phyloP scores from a whole-genome alignment of 768 basidiomycete genomes.

The Cystobasidium onofrii region DNA sequence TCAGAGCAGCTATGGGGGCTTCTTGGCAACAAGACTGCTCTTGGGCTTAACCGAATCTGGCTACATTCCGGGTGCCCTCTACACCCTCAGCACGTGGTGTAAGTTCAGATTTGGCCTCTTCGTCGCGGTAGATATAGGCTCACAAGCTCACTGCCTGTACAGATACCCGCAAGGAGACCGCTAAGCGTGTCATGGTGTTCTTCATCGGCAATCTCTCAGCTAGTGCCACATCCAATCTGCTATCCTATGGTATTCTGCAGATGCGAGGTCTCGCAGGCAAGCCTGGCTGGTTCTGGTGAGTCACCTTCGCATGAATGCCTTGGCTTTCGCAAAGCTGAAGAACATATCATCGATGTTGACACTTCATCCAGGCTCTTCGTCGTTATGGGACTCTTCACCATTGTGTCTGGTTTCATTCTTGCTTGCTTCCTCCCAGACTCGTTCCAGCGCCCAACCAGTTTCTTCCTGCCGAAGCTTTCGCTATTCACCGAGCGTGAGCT shows the following conservation, averaged over 20 bases:
- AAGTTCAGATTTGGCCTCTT: slow-evolving; percentile 28
- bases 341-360: background rate
- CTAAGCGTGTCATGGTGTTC: slow-evolving; percentile 40
- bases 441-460: slow-evolving; percentile 32
- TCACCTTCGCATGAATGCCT: background rate
- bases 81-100: slow-evolving; percentile 37
- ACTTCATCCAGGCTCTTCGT: background rate
- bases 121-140: slow-evolving; percentile 16
- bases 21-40: slow-evolving; percentile 41
- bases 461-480: slow-evolving; percentile 37
- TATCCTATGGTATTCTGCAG: slow-evolving; percentile 42
- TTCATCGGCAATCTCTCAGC: slow-evolving; percentile 42
- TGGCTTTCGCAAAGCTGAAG: background rate
- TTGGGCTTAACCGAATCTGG: slow-evolving; percentile 42
- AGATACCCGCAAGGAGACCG: slow-evolving; percentile 42
- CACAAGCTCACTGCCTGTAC: slow-evolving; percentile 36
- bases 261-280: slow-evolving; percentile 30
- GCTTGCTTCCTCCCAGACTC: slow-evolving; percentile 42
- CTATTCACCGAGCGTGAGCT: slow-evolving; percentile 40
- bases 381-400: slow-evolving; percentile 41
- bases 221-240: slow-evolving; percentile 38
- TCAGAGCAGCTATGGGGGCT: slow-evolving; percentile 36
- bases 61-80: slow-evolving; percentile 43
- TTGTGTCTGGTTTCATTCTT: slow-evolving; percentile 40
- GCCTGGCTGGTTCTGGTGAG: slow-evolving; percentile 26